Conservation (phyloP, 2,329 filamentous ascomycete species). For the Penicillium polonicum region DNA sequence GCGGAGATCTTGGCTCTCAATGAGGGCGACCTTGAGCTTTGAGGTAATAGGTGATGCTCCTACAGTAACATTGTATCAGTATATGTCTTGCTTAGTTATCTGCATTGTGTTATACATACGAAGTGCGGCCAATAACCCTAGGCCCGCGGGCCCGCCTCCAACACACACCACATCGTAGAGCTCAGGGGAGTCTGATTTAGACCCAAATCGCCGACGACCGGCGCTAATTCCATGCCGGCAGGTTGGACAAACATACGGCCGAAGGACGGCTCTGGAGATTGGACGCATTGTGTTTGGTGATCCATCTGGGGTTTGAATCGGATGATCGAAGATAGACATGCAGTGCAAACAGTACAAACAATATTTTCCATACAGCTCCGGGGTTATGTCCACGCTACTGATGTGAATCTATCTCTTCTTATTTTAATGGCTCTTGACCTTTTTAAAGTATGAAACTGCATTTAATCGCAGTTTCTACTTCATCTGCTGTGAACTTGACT, state of each 20-base stretch:
- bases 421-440: neutral
- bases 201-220: conserved; percentile 34
- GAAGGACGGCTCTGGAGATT: conserved; percentile 31
- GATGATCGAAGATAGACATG: conserved; percentile 15
- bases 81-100: neutral
- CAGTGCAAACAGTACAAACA: conserved; percentile 29
- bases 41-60: conserved; percentile 73
- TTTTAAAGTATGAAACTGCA: no score
- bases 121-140: conserved; percentile 76
- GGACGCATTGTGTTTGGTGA: conserved; percentile 35
- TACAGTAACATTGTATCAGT: conserved; percentile 38
- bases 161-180: conserved; percentile 93
- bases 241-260: conserved; percentile 43
- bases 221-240: conserved; percentile 34
- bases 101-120: conserved; percentile 52
- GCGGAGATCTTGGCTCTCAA: conserved; percentile 83
- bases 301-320: conserved; percentile 10
- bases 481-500: no score
- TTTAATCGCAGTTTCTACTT: no score
- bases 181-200: conserved; percentile 54
- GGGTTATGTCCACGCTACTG: neutral
- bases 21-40: conserved; percentile 76
- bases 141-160: conserved; percentile 82
- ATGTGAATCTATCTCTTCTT: neutral
- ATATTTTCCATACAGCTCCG: neutral